Base-by-base conservation (phyloP, 2,329 filamentous ascomycete genomes). In the Monascus ruber region DNA sequence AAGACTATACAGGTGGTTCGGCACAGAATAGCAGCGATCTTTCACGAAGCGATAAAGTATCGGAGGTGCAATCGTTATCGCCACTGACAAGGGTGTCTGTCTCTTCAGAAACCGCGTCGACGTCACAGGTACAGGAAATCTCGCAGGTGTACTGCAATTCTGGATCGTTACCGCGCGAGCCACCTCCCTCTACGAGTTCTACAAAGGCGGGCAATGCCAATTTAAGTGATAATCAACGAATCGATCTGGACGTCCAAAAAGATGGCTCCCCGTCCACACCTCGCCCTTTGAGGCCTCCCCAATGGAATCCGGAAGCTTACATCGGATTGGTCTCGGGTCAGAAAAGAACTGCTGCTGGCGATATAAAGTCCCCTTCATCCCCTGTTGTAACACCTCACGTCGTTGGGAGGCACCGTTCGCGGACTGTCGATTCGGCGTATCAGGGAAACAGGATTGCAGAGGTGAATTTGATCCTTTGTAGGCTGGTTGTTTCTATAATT, bases 261-360 rank as follows among this genome's bases (percentile, higher is more conserved):
- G 47, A 52, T 42, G 41, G 40, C 34, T 47, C 42, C 24, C 17
- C 43, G 26, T 45, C 48, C 11, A 38, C 17, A 27, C 34, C 45
- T n/a, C 40, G 11, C 33, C 38, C 43, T 7, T 27, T 36, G 4
- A 47, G 45, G 38, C 42, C 45, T 6, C 37, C 47, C 6, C 44
- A 42, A 28, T 11, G 25, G 26, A 34, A 34, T 32, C 35, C 31
- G 7, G 31, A 32, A 9, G 33, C 37, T 25, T 35, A 27, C 31
- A 17, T 34, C 17, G 43, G 39, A 31, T 37, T 50, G 37, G 44
- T 43, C 26, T 47, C 48, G 7, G 70, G 74, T 11, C 76, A 77
- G 45, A 93, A 93, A 65, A 74, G 86, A 48, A 89, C 77, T 52
- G 83, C 84, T 28, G 81, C 83, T 54, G 86, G 85, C 33, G 69